Base-by-base conservation (phyloP, 2,329 filamentous ascomycete genomes). In the Ceratocystiopsis minuta region DNA sequence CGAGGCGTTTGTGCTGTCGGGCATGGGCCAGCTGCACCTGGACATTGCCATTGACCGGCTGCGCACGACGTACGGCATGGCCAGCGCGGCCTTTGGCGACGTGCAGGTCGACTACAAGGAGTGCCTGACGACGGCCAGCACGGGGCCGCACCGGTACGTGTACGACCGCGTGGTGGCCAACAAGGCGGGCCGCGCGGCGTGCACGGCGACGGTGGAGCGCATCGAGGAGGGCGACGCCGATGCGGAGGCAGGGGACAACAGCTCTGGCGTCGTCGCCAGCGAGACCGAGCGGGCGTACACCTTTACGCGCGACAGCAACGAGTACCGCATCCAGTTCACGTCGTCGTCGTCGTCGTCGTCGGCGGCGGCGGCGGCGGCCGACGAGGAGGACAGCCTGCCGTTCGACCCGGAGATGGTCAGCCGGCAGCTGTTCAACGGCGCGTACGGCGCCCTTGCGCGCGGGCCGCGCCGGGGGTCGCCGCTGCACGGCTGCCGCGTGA, bases 91-190 rank as follows among this genome's bases (percentile, higher is more conserved):
- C 63, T 94, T 94, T 65, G 87, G 88, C 13, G 78, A 77, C 41
- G 93, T 98, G 47, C 83, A 94, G 52, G 94, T 98, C 46, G 86
- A 92, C 50, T 98, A 96, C 60, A 80, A 92, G 42, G 90, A 98
- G 61, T 80, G 78, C 38, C 64, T 90, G 11, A 72, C 75, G 0
- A 63, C 64, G 3, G 52, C 67, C 0, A 78, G 68, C 0, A 78
- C 77, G 1, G 55, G 57, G 0, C 61, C 71, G 0, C 68, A 77
- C 34, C 72, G 69, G 18, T 70, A 72, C 41, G 62, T 76, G 5
- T 86, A 86, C 53, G 85, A 95, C 51, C 79, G 78, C 36, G 75
- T 80, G 5, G 74, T 95, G 16, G 83, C 81, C 7, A 82, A 85
- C 37, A 88, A 85, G 53, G 64, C 72, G 36, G 81, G 83, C 10